phyloP scores from a whole-genome alignment of 768 basidiomycete genomes.

The Lentinula raphanica region DNA sequence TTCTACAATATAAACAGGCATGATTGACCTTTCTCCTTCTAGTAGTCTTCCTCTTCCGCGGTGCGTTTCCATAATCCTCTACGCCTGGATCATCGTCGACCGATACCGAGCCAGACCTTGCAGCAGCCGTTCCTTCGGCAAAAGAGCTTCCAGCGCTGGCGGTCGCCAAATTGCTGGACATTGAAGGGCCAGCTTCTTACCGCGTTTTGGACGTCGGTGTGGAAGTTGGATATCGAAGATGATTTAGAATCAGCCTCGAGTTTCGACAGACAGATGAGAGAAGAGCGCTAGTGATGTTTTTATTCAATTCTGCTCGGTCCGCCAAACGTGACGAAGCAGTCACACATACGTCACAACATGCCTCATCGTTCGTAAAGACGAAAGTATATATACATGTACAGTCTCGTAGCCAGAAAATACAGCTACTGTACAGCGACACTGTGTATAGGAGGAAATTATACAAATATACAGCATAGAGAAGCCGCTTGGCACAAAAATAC shows the following conservation, averaged over 20 bases:
- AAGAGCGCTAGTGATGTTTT: too few relatives aligned
- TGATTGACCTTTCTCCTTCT: conserved; percentile 87
- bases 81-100: background rate
- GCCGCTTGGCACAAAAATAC: background rate
- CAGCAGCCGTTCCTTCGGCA: background rate
- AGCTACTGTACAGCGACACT: background rate
- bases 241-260: background rate
- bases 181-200: background rate
- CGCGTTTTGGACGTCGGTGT: background rate
- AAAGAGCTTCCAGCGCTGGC: background rate
- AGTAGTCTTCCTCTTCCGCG: conserved; percentile 45
- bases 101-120: background rate
- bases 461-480: background rate
- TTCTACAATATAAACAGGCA: conserved; percentile 88
- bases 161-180: background rate
- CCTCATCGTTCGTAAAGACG: background rate
- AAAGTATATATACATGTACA: background rate
- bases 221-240: background rate
- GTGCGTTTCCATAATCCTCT: conserved; percentile 19
- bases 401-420: background rate
- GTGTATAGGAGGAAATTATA: background rate
- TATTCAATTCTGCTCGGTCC: background rate
- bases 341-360: background rate
- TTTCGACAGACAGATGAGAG: too few relatives aligned
- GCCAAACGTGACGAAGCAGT: background rate